These are phyloP conservation scores for Coemansia sp. DNA, from an alignment of 192 early-diverging fungal species.

Conservation along the genomic window DNA sequence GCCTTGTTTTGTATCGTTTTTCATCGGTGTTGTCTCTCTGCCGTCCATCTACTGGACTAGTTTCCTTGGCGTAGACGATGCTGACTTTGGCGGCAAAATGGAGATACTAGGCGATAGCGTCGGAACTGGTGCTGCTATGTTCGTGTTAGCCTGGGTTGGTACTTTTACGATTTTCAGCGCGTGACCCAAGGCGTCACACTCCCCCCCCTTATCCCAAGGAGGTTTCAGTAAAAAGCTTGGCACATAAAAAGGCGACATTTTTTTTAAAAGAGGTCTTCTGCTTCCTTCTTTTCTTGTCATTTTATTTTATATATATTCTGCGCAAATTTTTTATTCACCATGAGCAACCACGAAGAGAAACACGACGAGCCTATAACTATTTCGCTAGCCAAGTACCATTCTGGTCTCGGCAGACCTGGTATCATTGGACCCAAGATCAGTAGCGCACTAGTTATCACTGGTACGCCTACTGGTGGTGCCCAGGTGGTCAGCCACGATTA, in stretches of 20 bases:
- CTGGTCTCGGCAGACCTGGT: constrained; percentile 39
- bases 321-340: neutral
- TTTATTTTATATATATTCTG: neutral
- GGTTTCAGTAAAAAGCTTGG: neutral
- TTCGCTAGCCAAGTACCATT: constrained; percentile 40
- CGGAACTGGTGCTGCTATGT: constrained; percentile 41
- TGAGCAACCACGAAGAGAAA: constrained; percentile 7
- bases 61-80: constrained; percentile 45
- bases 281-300: constrained; percentile 2
- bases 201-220: neutral
- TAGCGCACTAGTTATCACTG: constrained; percentile 31
- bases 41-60: constrained; percentile 44
- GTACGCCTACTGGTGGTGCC: constrained; percentile 17
- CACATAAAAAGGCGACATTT: neutral
- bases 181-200: neutral
- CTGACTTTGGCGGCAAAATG: constrained; percentile 56
- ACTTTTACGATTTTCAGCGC: constrained; percentile 27
- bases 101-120: constrained; percentile 51
- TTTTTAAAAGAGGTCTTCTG: neutral
- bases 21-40: constrained; percentile 29
- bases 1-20: constrained; percentile 31
- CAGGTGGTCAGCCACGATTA: constrained; percentile 24
- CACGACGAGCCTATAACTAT: constrained; percentile 23
- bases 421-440: constrained; percentile 40
- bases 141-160: constrained; percentile 42